These are phyloP conservation scores for Pseudopyricularia cyperi DNA, from an alignment of 2,329 filamentous ascomycete genomes.

Conservation along the genomic window DNA sequence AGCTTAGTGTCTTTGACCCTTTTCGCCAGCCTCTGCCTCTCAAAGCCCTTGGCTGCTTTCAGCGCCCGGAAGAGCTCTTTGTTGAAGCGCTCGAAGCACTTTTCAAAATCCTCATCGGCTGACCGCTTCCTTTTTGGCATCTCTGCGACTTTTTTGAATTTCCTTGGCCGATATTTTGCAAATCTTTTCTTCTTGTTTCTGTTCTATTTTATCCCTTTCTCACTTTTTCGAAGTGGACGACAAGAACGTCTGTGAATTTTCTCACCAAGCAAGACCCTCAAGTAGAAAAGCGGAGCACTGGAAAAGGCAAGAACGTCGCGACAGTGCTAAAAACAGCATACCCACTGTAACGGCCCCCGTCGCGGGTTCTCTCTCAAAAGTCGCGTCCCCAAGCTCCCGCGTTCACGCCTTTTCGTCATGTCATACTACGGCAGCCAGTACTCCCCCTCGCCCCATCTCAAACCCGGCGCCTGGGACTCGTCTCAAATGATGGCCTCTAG, in stretches of 20 bases:
- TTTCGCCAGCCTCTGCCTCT: conserved; percentile 63
- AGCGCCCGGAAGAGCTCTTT: conserved; percentile 53
- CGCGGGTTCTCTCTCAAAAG: neutral
- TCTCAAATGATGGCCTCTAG: conserved; percentile 11
- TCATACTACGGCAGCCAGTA: neutral
- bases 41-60: conserved; percentile 62
- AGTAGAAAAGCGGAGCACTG: too few species aligned
- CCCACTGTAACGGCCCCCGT: too few species aligned
- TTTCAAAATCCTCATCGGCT: conserved; percentile 28
- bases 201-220: too few species aligned
- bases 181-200: neutral
- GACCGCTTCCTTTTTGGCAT: conserved; percentile 49
- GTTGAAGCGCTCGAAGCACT: conserved; percentile 39
- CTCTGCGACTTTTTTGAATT: conserved; percentile 2
- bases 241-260: neutral
- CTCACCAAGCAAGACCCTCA: neutral
- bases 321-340: neutral
- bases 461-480: neutral
- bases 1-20: conserved; percentile 32
- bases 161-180: neutral
- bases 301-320: neutral
- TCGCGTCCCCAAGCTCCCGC: neutral
- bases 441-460: neutral
- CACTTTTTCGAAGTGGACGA: neutral
- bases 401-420: neutral